Evolutionary conservation across 164 flowering plant species (phyloP).

Genomic region (Cinnamomum micranthum): DNA sequence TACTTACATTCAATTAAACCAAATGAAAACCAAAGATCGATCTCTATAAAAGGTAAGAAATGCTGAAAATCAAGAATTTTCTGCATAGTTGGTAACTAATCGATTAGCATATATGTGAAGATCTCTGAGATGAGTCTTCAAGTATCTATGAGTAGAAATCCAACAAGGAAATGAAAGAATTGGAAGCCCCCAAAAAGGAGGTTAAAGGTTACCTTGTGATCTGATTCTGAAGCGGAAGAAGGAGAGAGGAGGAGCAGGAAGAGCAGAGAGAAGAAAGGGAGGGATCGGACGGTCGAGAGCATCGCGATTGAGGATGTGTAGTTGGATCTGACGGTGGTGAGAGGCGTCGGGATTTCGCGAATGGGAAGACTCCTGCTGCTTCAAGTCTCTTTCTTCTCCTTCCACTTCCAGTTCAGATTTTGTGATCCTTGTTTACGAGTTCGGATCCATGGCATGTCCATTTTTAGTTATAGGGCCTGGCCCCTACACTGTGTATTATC

Average conservation of each 20-base stretch:
- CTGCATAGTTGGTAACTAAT: too few species aligned
- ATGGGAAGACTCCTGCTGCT: not conserved
- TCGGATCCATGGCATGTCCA: too few species aligned
- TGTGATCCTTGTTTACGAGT: too few species aligned
- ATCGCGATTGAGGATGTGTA: conserved; percentile 19
- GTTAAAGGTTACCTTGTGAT: conserved; percentile 52
- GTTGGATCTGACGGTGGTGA: conserved; percentile 1
- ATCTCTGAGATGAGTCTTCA: too few species aligned
- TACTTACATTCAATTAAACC: too few species aligned
- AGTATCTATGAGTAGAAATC: too few species aligned
- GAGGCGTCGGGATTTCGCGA: not conserved
- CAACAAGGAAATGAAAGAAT: too few species aligned
- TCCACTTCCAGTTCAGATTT: not conserved
- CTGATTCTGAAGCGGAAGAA: conserved; percentile 55
- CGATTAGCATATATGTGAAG: too few species aligned
- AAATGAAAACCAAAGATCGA: not conserved
- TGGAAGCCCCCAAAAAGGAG: not conserved
- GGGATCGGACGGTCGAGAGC: conserved; percentile 39
- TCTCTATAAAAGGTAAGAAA: not conserved
- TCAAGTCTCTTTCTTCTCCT: not conserved
- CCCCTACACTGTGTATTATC: too few species aligned
- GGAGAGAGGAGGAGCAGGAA: conserved; percentile 19
- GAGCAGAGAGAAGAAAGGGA: conserved; percentile 13
- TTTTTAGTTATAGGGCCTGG: too few species aligned
- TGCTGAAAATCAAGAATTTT: too few species aligned